Conservation (phyloP, 768 basidiomycete species). For the Boletus pseudo-olivaceus region DNA sequence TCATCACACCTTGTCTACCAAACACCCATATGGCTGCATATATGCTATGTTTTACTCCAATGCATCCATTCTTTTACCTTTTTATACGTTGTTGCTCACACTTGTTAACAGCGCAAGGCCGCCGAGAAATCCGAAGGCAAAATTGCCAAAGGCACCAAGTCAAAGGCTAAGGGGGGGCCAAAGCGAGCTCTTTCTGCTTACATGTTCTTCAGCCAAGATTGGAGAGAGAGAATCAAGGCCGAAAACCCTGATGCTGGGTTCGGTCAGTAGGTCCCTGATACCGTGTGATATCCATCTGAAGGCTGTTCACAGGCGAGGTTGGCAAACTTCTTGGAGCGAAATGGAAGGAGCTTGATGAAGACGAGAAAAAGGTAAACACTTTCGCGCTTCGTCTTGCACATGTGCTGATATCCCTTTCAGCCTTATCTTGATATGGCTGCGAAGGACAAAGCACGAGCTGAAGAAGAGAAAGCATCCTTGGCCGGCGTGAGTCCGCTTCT, state of each 20-base stretch:
- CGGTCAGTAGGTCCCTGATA: conserved; percentile 45
- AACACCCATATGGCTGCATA: conserved; percentile 12
- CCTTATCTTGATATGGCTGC: conserved; percentile 87
- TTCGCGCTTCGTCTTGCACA: neutral
- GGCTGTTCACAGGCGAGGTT: conserved; percentile 62
- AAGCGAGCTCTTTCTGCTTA: conserved; percentile 95
- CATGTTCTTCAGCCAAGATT: conserved; percentile 98
- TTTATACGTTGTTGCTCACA: conserved; percentile 12
- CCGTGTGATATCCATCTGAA: conserved; percentile 2
- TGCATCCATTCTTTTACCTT: neutral
- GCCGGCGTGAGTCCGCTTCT: conserved; percentile 33
- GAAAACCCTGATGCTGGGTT: conserved; percentile 96
- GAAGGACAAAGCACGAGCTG: conserved; percentile 83
- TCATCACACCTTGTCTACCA: conserved; percentile 4
- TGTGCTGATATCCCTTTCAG: conserved; percentile 37
- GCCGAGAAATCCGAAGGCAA: conserved; percentile 61
- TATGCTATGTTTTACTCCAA: conserved; percentile 14
- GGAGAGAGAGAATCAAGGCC: conserved; percentile 91
- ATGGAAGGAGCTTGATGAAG: conserved; percentile 93
- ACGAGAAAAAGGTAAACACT: conserved; percentile 80
- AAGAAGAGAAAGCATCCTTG: conserved; percentile 64
- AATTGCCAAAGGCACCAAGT: conserved; percentile 60
- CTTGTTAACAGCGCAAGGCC: conserved; percentile 59
- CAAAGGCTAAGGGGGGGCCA: conserved; percentile 62
- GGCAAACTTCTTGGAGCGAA: conserved; percentile 94